Percentiles rank a stretch among this genome's conserved stretches.
Evolutionary conservation across 345 rosid species (phyloP).

Genomic region (Citrus medica): DNA sequence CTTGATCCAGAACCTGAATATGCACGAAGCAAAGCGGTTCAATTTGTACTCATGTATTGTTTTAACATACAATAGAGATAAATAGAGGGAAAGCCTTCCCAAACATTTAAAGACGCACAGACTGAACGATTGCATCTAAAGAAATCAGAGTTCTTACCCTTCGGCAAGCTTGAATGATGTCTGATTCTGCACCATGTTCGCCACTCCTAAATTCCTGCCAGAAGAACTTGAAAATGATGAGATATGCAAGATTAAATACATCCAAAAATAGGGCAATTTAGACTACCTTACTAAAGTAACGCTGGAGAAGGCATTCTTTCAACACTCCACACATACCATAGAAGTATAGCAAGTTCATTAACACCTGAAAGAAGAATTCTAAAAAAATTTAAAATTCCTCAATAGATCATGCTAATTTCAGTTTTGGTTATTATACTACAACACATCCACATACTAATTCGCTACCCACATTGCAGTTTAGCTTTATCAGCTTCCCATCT

Average conservation of each 20-base stretch:
- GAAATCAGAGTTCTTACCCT: constrained; percentile 33
- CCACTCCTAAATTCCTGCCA: constrained; percentile 45
- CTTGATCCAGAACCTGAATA: constrained; percentile 55
- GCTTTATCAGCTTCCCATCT: neutral
- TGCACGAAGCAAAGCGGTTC: constrained; percentile 1
- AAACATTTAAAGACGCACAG: neutral
- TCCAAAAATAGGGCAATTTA: neutral
- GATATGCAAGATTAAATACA: neutral
- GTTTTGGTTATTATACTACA: neutral
- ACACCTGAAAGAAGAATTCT: constrained; percentile 37
- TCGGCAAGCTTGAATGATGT: constrained; percentile 43
- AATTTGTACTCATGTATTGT: neutral
- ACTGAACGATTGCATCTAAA: neutral
- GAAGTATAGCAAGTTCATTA: constrained; percentile 56
- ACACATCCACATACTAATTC: neutral
- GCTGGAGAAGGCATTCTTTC: constrained; percentile 68
- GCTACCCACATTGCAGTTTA: neutral
- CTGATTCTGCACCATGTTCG: constrained; percentile 39
- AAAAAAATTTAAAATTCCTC: neutral
- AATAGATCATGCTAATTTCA: neutral
- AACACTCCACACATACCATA: constrained; percentile 60
- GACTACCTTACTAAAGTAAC: constrained; percentile 63
- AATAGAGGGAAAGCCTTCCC: neutral
- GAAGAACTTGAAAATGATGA: constrained; percentile 10
- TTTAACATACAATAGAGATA: neutral